Conservation (phyloP, 495 filamentous ascomycete genomes). For the Neurospora sp. region DNA sequence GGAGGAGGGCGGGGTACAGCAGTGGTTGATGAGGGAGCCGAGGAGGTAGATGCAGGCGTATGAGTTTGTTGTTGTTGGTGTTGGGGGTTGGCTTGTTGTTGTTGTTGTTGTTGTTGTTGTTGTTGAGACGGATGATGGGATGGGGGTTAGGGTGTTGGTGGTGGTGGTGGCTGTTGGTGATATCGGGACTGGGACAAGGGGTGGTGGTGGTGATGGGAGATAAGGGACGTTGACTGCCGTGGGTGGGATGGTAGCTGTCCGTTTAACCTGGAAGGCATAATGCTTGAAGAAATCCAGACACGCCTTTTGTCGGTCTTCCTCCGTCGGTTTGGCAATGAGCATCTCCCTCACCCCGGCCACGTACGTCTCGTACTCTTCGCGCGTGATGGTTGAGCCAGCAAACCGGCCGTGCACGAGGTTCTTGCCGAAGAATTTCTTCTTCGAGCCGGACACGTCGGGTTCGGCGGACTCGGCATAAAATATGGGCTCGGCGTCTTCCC, state of each 20-base stretch:
- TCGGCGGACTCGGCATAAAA: neutral
- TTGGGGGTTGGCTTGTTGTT: neutral
- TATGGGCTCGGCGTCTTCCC: neutral
- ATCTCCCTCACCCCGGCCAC: neutral
- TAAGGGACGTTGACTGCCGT: neutral
- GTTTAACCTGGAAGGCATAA: slow-evolving; percentile 17
- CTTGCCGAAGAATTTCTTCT: slow-evolving; percentile 3
- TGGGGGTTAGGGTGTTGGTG: neutral
- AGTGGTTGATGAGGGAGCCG: slow-evolving; percentile 24
- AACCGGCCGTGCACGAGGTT: slow-evolving; percentile 14
- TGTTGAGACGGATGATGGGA: neutral
- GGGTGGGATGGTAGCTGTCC: neutral
- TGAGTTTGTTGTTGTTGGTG: neutral
- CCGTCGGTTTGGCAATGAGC: neutral
- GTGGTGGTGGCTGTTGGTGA: neutral
- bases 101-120: neutral
- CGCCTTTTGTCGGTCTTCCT: slow-evolving; percentile 1
- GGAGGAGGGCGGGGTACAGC: slow-evolving; percentile 13
- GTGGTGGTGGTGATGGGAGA: neutral
- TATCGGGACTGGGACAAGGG: neutral
- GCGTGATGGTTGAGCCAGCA: slow-evolving; percentile 5
- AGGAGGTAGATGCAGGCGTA: slow-evolving; percentile 21
- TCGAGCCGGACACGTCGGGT: neutral
- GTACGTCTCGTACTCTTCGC: slow-evolving; percentile 14
- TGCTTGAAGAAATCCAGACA: slow-evolving; percentile 17